Conservation (phyloP, 208 protist species). For the Wallacemonas sp. region DNA sequence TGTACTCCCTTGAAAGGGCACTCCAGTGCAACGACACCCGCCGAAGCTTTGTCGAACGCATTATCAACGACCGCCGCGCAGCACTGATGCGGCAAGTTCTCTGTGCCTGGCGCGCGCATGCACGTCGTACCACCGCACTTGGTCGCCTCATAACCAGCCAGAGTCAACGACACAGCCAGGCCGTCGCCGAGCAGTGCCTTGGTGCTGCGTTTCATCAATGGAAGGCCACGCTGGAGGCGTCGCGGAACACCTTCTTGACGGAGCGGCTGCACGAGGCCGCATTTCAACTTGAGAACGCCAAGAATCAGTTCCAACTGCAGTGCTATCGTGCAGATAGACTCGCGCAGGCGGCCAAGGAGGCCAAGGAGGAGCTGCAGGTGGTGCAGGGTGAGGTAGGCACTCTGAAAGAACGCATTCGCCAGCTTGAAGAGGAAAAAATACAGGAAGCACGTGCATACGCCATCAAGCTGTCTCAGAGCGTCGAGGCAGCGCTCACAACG, state of each 20-base stretch:
- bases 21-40: slow-evolving; percentile 46
- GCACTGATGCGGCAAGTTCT: slow-evolving; percentile 36
- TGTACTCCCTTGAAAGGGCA: slow-evolving; percentile 33
- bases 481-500: slow-evolving; percentile 29
- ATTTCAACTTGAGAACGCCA: slow-evolving; percentile 83
- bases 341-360: slow-evolving; percentile 51
- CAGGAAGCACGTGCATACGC: slow-evolving; percentile 53
- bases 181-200: slow-evolving; percentile 28
- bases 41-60: slow-evolving; percentile 33
- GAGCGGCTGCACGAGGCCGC: slow-evolving; percentile 83
- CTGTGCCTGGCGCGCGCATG: slow-evolving; percentile 46
- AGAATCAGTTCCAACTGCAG: slow-evolving; percentile 91
- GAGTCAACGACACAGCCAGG: slow-evolving; percentile 27
- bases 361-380: slow-evolving; percentile 37
- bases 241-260: slow-evolving; percentile 70
- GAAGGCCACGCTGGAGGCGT: slow-evolving; percentile 64
- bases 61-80: slow-evolving; percentile 31
- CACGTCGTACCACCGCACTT: slow-evolving; percentile 34
- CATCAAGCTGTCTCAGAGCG: slow-evolving; percentile 34
- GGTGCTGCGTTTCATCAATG: slow-evolving; percentile 64
- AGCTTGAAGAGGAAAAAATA: slow-evolving; percentile 47
- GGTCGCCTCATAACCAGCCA: slow-evolving; percentile 39
- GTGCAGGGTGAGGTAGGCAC: slow-evolving; percentile 35
- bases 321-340: slow-evolving; percentile 81
- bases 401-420: slow-evolving; percentile 32